A percentile compares a stretch with the other conserved stretches of the same genome.
phyloP scores from a whole-genome alignment of 495 filamentous ascomycete genomes.

The Lepraria neglecta region DNA sequence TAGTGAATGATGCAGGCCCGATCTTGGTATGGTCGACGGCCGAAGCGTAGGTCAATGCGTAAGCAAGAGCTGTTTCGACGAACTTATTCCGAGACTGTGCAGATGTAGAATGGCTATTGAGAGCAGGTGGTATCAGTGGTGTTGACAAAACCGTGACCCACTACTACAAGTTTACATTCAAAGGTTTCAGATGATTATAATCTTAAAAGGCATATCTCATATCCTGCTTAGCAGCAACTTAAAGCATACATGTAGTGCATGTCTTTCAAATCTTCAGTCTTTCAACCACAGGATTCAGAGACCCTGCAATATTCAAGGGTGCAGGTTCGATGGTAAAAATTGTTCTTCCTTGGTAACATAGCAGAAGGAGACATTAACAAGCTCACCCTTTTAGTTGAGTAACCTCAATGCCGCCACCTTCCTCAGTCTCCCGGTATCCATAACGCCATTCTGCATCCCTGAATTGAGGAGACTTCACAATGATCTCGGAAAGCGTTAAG shows the following conservation, averaged over 20 bases:
- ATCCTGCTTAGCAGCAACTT: too few relatives aligned
- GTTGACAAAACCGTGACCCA: not conserved
- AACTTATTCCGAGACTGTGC: constrained; percentile 63
- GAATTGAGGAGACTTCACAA: constrained; percentile 90
- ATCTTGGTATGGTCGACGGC: constrained; percentile 51
- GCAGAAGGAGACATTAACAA: constrained; percentile 4
- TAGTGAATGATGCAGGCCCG: constrained; percentile 66
- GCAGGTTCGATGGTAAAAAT: too few relatives aligned
- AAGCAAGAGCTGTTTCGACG: constrained; percentile 82
- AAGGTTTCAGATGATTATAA: not conserved
- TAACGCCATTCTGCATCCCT: constrained; percentile 80
- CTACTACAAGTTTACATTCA: not conserved
- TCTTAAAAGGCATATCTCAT: not conserved
- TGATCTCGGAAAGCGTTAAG: constrained; percentile 58
- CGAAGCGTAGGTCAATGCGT: constrained; percentile 76
- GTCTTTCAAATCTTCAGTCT: not conserved
- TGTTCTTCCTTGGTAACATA: too few relatives aligned
- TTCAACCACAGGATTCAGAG: too few relatives aligned
- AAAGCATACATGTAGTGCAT: not conserved
- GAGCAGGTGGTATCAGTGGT: constrained; percentile 29
- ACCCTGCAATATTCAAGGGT: too few relatives aligned
- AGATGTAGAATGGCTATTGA: constrained; percentile 28
- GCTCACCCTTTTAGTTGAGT: constrained; percentile 73
- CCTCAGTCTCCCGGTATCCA: constrained; percentile 56
- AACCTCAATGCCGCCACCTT: constrained; percentile 70